These are phyloP conservation scores for Scheffersomyces titani DNA, from an alignment of 1,139 yeast genomes.

Conservation along the genomic window DNA sequence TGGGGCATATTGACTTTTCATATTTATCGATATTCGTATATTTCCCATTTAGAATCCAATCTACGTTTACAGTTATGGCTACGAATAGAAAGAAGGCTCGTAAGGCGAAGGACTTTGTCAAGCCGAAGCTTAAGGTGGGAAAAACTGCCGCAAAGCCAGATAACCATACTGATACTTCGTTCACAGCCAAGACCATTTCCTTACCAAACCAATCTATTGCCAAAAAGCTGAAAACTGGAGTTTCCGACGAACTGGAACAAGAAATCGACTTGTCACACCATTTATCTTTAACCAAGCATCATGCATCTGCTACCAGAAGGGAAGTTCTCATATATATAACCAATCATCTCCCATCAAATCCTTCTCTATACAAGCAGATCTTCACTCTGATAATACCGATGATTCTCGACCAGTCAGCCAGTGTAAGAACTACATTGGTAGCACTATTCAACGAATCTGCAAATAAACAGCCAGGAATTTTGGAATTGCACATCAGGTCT, in stretches of 20 bases:
- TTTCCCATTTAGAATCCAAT: neutral
- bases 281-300: conserved; percentile 75
- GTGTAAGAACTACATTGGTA: conserved; percentile 65
- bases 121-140: conserved; percentile 87
- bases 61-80: conserved; percentile 39
- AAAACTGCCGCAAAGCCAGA: conserved; percentile 70
- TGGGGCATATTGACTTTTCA: neutral
- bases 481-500: conserved; percentile 66
- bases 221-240: conserved; percentile 14
- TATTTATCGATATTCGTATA: neutral
- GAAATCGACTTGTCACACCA: conserved; percentile 55
- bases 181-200: conserved; percentile 71
- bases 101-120: conserved; percentile 73
- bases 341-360: conserved; percentile 49
- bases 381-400: conserved; percentile 58
- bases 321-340: conserved; percentile 63
- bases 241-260: conserved; percentile 18
- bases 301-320: conserved; percentile 69
- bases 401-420: conserved; percentile 59
- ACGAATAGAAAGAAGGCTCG: conserved; percentile 63
- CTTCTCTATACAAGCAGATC: conserved; percentile 59
- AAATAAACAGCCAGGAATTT: conserved; percentile 51
- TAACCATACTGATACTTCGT: conserved; percentile 83
- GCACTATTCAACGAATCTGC: conserved; percentile 55
- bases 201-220: conserved; percentile 57